phyloP scores from a whole-genome alignment of 1,139 yeast species.

The Hyphopichia pseudoburtonii region DNA sequence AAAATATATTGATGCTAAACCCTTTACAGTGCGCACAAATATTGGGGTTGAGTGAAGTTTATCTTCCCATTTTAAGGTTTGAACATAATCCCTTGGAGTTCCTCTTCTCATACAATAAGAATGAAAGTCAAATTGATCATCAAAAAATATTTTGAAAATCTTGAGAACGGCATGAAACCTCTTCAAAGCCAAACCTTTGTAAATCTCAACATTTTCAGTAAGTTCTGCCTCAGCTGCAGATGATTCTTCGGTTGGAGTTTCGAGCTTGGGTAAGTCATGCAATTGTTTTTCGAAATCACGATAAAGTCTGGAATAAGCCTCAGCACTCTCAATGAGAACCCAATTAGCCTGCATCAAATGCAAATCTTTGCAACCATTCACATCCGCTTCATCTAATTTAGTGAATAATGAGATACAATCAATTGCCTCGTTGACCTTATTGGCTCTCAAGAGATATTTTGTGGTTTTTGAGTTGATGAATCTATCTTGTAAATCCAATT shows the following conservation, averaged over 20 bases:
- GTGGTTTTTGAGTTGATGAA: constrained; percentile 87
- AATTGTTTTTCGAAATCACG: constrained; percentile 21
- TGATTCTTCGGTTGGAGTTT: constrained; percentile 11
- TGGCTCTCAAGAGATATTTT: constrained; percentile 81
- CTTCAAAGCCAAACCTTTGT: constrained; percentile 75
- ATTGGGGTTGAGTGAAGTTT: constrained; percentile 65
- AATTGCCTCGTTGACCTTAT: constrained; percentile 72
- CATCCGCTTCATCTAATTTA: constrained; percentile 68
- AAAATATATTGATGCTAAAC: constrained; percentile 61
- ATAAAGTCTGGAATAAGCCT: constrained; percentile 56
- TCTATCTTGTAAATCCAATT: constrained; percentile 83
- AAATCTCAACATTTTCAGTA: constrained; percentile 38
- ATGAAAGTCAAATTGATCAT: constrained; percentile 94
- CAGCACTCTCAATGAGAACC: constrained; percentile 85
- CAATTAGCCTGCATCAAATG: constrained; percentile 91
- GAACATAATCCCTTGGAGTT: constrained; percentile 79
- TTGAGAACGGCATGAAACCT: constrained; percentile 69
- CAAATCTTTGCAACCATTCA: constrained; percentile 82
- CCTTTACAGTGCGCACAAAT: constrained; percentile 66
- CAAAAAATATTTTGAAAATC: constrained; percentile 67
- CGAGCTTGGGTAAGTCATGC: constrained; percentile 9
- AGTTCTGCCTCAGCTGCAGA: constrained; percentile 28
- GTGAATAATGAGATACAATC: constrained; percentile 78
- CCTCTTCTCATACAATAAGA: constrained; percentile 90
- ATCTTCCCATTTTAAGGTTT: constrained; percentile 81